A percentile compares a stretch with the other conserved stretches of the same genome.
These are phyloP conservation scores for Ailanthus altissimus DNA, from an alignment of 345 rosid species.

Conservation along the genomic window DNA sequence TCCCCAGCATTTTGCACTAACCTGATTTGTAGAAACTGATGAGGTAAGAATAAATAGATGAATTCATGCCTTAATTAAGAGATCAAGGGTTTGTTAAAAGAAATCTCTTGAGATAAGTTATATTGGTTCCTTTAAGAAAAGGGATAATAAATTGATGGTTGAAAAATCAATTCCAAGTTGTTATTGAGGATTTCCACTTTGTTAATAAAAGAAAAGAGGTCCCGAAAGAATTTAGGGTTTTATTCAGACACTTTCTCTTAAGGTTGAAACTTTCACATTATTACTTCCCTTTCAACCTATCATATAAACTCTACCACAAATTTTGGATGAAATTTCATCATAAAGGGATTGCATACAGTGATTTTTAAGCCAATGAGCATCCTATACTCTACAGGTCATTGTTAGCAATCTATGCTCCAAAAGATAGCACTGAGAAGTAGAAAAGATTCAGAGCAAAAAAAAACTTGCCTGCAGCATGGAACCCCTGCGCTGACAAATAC, in stretches of 20 bases:
- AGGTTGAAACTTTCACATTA: background rate
- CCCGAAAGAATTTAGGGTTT: background rate
- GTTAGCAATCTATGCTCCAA: background rate
- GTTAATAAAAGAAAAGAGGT: background rate
- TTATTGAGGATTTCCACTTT: background rate
- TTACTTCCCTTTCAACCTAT: background rate
- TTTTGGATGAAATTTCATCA: background rate
- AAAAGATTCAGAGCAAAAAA: slow-evolving; percentile 28
- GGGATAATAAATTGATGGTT: background rate
- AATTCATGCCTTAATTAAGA: background rate
- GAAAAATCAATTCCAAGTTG: slow-evolving; percentile 1
- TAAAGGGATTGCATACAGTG: background rate
- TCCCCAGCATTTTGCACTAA: slow-evolving; percentile 95
- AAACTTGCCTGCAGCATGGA: slow-evolving; percentile 93
- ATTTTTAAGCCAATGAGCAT: slow-evolving; percentile 6
- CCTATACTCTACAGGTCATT: background rate
- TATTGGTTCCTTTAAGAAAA: background rate
- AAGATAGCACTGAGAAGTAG: slow-evolving; percentile 6
- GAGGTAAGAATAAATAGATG: slow-evolving; percentile 18
- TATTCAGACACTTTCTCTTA: background rate
- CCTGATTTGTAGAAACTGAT: slow-evolving; percentile 40
- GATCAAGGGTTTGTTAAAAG: background rate
- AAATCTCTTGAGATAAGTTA: background rate
- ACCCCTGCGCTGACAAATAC: slow-evolving; percentile 85
- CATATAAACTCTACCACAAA: background rate